A percentile compares a stretch with the other conserved stretches of the same genome.
phyloP scores from a whole-genome alignment of 176 grass and related monocot genomes.

The Avena eriantha region DNA sequence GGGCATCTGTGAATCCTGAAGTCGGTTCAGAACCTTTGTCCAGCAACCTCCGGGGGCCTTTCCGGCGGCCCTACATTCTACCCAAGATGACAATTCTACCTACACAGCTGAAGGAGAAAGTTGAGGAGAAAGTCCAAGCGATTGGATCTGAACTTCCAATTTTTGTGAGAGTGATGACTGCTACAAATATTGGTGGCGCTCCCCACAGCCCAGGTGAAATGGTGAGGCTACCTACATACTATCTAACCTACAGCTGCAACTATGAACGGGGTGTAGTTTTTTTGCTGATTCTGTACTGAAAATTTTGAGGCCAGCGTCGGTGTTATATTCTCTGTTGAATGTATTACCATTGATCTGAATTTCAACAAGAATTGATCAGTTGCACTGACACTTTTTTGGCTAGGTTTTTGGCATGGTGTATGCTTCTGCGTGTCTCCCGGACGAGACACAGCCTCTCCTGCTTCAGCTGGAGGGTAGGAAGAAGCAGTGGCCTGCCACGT shows the following conservation, averaged over 20 bases:
- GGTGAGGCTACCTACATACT: not conserved
- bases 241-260: not conserved
- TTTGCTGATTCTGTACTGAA: conserved; percentile 1
- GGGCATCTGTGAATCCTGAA: not conserved
- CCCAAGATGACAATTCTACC: not conserved
- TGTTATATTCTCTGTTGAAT: not conserved
- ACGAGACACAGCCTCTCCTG: too few relatives aligned
- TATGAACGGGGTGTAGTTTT: not conserved
- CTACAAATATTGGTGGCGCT: not conserved
- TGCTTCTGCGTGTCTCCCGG: too few relatives aligned
- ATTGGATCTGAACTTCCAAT: not conserved
- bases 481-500: too few relatives aligned
- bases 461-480: too few relatives aligned
- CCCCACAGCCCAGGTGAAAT: not conserved
- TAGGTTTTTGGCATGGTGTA: too few relatives aligned
- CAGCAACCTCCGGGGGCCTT: not conserved
- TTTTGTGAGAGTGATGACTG: not conserved
- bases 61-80: not conserved
- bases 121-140: conserved; percentile 12
- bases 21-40: not conserved
- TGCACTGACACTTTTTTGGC: not conserved
- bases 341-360: not conserved
- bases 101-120: not conserved
- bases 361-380: not conserved
- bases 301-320: not conserved